A percentile compares a stretch with the other conserved stretches of the same genome.
Evolutionary conservation across 2,329 filamentous ascomycete species (phyloP).

Genomic region (Conoideocrella luteorostrata): DNA sequence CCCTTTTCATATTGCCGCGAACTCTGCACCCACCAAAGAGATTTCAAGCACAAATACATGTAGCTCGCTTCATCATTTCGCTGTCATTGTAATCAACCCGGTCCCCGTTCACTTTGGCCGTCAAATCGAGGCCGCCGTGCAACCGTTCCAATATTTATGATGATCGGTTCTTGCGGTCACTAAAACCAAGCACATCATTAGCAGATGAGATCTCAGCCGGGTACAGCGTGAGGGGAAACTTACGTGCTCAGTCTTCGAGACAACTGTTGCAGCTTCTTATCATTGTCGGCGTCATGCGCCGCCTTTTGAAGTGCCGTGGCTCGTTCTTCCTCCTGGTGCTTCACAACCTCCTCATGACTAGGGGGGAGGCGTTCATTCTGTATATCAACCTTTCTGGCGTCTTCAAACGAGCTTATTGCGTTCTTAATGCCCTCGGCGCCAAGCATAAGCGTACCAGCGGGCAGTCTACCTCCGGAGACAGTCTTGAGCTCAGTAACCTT

Average conservation of each 20-base stretch:
- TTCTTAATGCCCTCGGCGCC: conserved; percentile 98
- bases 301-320: conserved; percentile 81
- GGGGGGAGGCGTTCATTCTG: conserved; percentile 95
- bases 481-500: conserved; percentile 97
- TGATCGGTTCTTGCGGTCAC: conserved; percentile 25
- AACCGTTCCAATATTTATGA: conserved; percentile 4
- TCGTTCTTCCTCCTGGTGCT: conserved; percentile 74
- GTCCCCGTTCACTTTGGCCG: no score
- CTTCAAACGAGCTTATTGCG: conserved; percentile 93
- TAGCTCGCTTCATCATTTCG: no score
- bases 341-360: conserved; percentile 82
- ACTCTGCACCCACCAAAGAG: not conserved
- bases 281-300: conserved; percentile 83
- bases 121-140: no score
- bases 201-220: no score
- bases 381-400: conserved; percentile 91
- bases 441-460: conserved; percentile 93
- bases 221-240: conserved; percentile 10
- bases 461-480: conserved; percentile 83
- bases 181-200: no score
- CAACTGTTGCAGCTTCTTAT: conserved; percentile 77
- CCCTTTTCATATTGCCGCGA: not conserved
- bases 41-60: not conserved
- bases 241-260: conserved; percentile 93
- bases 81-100: no score